Conservation (phyloP, 2,329 filamentous ascomycete species). For the Alternaria triticimaculans region DNA sequence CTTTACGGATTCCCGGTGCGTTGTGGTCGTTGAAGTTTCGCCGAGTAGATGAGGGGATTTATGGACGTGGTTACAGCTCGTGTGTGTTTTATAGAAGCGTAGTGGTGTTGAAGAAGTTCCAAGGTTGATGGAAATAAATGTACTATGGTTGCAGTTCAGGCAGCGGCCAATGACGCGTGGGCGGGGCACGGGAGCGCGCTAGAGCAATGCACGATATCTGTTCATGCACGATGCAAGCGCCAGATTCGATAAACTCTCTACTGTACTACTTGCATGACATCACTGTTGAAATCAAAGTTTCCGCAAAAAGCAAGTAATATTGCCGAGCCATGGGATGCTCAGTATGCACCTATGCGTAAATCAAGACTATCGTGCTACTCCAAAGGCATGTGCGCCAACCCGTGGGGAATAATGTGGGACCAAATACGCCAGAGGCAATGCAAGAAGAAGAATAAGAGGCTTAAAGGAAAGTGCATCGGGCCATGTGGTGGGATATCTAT, state of each 20-base stretch:
- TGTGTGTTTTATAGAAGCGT: neutral
- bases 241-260: neutral
- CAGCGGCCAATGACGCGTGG: constrained; percentile 16
- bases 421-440: constrained; percentile 39
- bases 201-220: constrained; percentile 18
- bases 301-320: constrained; percentile 1
- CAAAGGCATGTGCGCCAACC: constrained; percentile 18
- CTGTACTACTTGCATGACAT: constrained; percentile 10
- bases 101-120: neutral
- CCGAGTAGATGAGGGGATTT: neutral
- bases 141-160: constrained; percentile 1
- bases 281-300: neutral
- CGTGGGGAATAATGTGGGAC: constrained; percentile 30
- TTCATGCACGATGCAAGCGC: constrained; percentile 5
- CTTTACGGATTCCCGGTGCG: neutral
- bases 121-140: neutral
- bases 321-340: constrained; percentile 1
- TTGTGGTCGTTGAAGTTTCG: neutral
- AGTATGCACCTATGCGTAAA: constrained; percentile 1
- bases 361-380: neutral
- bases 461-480: constrained; percentile 7
- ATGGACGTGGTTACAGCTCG: neutral
- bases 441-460: constrained; percentile 17
- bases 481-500: constrained; percentile 17
- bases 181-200: constrained; percentile 32